Base-by-base conservation (phyloP, 805 yeast genomes). In the Torulaspora microellipsoides region DNA sequence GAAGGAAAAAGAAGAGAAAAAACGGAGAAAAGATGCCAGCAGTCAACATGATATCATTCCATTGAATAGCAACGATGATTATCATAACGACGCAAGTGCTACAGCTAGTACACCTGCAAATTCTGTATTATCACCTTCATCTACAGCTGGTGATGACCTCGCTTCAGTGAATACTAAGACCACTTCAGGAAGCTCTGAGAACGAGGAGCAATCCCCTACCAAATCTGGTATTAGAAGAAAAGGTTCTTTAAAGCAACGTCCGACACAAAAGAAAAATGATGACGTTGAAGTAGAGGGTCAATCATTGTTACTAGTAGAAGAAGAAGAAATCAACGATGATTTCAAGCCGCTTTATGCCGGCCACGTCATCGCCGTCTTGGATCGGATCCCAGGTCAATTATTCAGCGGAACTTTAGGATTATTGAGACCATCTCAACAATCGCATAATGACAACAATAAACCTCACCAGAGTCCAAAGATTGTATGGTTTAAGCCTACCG, bases 211-310 rank as follows among this genome's bases (percentile, higher is more conserved):
- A 29, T 60, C 69, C n/a, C 59, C 76, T 44, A 62, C 68, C 33
- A 48, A 51, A 23, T 28, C 55, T 12, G 54, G 57, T 10, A 40
- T 58, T 23, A 80, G 79, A 48, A 81, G 99, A 70, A 80, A 84
- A 58, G 96, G 96, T 13, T 88, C 96, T 1, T 73, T 93, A 53
- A 87, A 88, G 54, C 96, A 90, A 66, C 79, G 99, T 57, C 97
- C 99, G 28, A 85, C 95, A 12, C 95, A 90, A 75, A 93, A 93
- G 75, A 93, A 93, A 68, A 90, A 89, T 59, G 99, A 93, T 63
- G 99, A 93, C 60, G 96, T 93, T 17, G 99, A 93, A 68, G 99
- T 93, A 33, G 99, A 93, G 66, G 99, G 99, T 35, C 99, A 93
- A 67, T 85, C 95, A 1, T 72, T 93, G 50, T 70, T 93, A 36